phyloP scores from a whole-genome alignment of 768 basidiomycete genomes.

The Termitomyces sp. region DNA sequence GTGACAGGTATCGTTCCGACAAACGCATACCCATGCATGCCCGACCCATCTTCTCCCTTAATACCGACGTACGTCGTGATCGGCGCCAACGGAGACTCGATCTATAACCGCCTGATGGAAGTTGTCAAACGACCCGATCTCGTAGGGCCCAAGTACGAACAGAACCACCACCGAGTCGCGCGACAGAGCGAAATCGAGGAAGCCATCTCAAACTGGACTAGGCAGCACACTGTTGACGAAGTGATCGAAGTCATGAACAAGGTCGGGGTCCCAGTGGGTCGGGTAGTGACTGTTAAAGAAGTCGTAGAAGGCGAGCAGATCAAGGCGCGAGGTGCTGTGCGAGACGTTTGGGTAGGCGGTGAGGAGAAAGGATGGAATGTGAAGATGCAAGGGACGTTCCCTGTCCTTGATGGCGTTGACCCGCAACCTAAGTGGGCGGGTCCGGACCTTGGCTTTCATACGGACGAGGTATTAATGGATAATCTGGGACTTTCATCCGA shows the following conservation, averaged over 20 bases:
- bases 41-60: slow-evolving; percentile 33
- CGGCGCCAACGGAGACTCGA: slow-evolving; percentile 66
- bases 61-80: slow-evolving; percentile 59
- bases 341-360: slow-evolving; percentile 51
- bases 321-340: slow-evolving; percentile 48
- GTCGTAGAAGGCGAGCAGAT: slow-evolving; percentile 56
- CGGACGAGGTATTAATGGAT: slow-evolving; percentile 39
- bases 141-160: slow-evolving; percentile 45
- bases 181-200: slow-evolving; percentile 60
- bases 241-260: slow-evolving; percentile 44
- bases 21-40: slow-evolving; percentile 66
- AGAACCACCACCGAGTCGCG: slow-evolving; percentile 59
- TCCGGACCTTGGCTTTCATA: slow-evolving; percentile 60
- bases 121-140: slow-evolving; percentile 57
- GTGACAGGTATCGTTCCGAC: slow-evolving; percentile 74
- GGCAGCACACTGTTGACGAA: slow-evolving; percentile 42
- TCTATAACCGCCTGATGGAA: slow-evolving; percentile 64
- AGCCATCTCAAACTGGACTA: slow-evolving; percentile 61
- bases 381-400: slow-evolving; percentile 65
- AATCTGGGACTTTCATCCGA: slow-evolving; percentile 36
- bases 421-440: slow-evolving; percentile 63
- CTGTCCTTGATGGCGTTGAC: slow-evolving; percentile 55
- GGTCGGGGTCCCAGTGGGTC: slow-evolving; percentile 59
- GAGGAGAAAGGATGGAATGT: slow-evolving; percentile 48
- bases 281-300: slow-evolving; percentile 59